Conservation (phyloP, 2,329 filamentous ascomycete genomes). For the Septoria linicola region DNA sequence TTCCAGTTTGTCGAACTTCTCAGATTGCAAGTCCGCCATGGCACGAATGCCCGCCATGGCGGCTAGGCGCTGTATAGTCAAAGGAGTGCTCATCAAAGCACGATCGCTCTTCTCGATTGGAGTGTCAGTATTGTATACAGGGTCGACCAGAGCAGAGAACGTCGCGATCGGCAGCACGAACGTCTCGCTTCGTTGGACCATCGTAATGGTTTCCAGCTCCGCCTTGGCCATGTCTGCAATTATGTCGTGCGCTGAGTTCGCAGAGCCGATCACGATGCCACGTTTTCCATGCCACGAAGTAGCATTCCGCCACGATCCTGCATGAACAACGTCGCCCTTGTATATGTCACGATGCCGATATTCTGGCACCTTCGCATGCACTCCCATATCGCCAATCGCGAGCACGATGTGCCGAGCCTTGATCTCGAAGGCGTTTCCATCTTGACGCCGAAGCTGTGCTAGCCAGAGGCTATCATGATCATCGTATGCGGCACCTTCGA, state of each 20-base stretch:
- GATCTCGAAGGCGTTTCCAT: slow-evolving; percentile 2
- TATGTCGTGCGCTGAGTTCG: slow-evolving; percentile 50
- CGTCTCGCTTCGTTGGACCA: slow-evolving; percentile 42
- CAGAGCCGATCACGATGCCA: slow-evolving; percentile 48
- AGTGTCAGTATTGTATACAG: slow-evolving; percentile 26
- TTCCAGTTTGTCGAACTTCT: slow-evolving; percentile 43
- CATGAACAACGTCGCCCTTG: slow-evolving; percentile 40
- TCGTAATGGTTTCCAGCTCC: slow-evolving; percentile 41
- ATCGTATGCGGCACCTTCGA: slow-evolving; percentile 42
- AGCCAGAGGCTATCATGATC: slow-evolving; percentile 41
- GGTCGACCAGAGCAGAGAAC: slow-evolving; percentile 15
- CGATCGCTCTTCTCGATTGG: slow-evolving; percentile 22
- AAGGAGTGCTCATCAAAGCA: slow-evolving; percentile 27
- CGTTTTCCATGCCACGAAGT: slow-evolving; percentile 41
- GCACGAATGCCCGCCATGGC: slow-evolving; percentile 34
- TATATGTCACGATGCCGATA: slow-evolving; percentile 30
- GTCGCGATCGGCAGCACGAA: slow-evolving; percentile 35
- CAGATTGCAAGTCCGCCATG: slow-evolving; percentile 37
- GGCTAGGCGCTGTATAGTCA: slow-evolving; percentile 32
- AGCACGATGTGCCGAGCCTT: slow-evolving; percentile 35
- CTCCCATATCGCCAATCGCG: slow-evolving; percentile 34
- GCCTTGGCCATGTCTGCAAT: slow-evolving; percentile 47
- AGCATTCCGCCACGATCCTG: slow-evolving; percentile 38
- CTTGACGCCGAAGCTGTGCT: slow-evolving; percentile 2
- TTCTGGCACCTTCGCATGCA: slow-evolving; percentile 23